These are phyloP conservation scores for Hirschfeldia incana DNA, from an alignment of 345 rosid species.

Conservation along the genomic window DNA sequence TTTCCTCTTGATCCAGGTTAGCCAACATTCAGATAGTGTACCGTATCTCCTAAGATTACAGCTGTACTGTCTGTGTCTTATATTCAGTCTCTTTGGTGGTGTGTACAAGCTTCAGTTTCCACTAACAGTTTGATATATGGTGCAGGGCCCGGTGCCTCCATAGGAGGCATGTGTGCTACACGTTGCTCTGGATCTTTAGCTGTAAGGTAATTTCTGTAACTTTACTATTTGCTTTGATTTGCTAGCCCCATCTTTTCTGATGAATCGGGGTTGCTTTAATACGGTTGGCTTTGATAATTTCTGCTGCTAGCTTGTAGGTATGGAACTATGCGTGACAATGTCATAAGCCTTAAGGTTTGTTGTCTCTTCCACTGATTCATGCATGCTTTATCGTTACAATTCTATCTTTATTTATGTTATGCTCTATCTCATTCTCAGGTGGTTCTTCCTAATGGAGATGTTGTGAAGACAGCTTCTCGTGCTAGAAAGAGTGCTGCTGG, in stretches of 20 bases:
- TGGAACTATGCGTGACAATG: conserved; percentile 96
- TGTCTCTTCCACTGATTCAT: conserved; percentile 23
- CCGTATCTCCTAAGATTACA: conserved; percentile 9
- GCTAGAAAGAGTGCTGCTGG: conserved; percentile 99
- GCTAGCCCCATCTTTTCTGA: background rate
- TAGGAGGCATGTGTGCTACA: conserved; percentile 98
- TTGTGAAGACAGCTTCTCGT: conserved; percentile 96
- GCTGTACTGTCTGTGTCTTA: background rate
- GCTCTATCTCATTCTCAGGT: conserved; percentile 62
- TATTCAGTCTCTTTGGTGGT: background rate
- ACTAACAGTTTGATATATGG: conserved; percentile 12
- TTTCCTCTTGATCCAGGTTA: conserved; percentile 97
- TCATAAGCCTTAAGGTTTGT: conserved; percentile 85
- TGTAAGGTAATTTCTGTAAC: conserved; percentile 59
- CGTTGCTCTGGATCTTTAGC: conserved; percentile 98
- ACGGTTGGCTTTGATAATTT: conserved; percentile 43
- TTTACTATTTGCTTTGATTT: background rate
- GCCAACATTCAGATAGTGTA: conserved; percentile 19
- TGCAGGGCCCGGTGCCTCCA: conserved; percentile 93
- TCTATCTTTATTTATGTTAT: conserved; percentile 33
- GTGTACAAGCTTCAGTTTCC: background rate
- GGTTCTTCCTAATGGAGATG: conserved; percentile 85
- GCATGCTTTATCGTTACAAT: conserved; percentile 3
- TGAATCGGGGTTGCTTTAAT: conserved; percentile 6
- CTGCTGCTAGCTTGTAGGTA: conserved; percentile 76